Conservation (phyloP, 176 grass and related monocot species). For the Carex pumila region DNA sequence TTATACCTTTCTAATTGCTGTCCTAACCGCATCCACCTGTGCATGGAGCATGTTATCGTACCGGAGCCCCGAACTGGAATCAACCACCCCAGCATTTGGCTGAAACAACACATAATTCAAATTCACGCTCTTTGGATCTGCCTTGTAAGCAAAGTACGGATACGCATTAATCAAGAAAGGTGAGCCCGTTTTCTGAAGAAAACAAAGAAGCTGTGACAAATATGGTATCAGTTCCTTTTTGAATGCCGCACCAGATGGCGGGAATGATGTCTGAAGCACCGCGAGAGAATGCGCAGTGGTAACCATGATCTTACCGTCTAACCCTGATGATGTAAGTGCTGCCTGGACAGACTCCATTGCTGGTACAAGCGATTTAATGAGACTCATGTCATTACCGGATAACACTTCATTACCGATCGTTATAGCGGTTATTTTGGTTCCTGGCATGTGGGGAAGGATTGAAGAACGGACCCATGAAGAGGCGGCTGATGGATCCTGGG, state of each 20-base stretch:
- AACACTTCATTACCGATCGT: slow-evolving; percentile 97
- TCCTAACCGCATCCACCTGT: slow-evolving; percentile 72
- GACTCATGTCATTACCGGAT: slow-evolving; percentile 33
- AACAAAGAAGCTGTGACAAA: slow-evolving; percentile 46
- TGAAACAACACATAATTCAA: slow-evolving; percentile 74
- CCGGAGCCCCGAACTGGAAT: slow-evolving; percentile 52
- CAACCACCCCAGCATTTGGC: slow-evolving; percentile 33
- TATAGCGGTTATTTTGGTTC: slow-evolving; percentile 43
- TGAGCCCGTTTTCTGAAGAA: slow-evolving; percentile 47
- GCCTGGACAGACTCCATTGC: slow-evolving; percentile 62
- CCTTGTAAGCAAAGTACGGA: slow-evolving; percentile 92
- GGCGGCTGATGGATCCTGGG: slow-evolving; percentile 34
- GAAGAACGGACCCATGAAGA: slow-evolving; percentile 45
- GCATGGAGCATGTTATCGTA: slow-evolving; percentile 93
- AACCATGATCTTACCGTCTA: slow-evolving; percentile 41
- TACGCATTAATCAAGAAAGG: slow-evolving; percentile 92
- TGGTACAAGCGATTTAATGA: slow-evolving; percentile 53
- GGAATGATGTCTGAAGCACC: slow-evolving; percentile 72
- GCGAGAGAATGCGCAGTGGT: slow-evolving; percentile 87
- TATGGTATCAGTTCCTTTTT: slow-evolving; percentile 48
- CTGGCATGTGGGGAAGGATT: slow-evolving; percentile 60
- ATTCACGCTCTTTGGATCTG: slow-evolving; percentile 42
- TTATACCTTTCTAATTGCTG: slow-evolving; percentile 43
- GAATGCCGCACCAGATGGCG: slow-evolving; percentile 53
- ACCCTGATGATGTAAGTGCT: slow-evolving; percentile 38